Conservation (phyloP, 257 asterid species). For the Gentiana dahurica region DNA sequence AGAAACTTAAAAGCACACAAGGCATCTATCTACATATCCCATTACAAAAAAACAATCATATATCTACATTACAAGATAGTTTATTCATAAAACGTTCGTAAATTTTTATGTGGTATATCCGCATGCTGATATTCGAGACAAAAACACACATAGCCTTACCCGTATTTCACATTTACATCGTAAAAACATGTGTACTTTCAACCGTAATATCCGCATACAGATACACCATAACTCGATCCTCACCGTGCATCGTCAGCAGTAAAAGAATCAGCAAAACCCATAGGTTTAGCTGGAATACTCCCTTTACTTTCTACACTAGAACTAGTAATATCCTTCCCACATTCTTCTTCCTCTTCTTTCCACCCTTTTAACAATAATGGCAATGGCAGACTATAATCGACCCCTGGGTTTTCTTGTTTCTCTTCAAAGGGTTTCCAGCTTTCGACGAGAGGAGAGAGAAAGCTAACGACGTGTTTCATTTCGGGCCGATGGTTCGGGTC, state of each 20-base stretch:
- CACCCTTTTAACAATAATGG: conserved; percentile 58
- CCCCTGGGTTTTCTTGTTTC: conserved; percentile 21
- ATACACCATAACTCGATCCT: conserved; percentile 1
- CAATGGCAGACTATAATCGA: conserved; percentile 35
- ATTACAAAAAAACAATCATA: no score
- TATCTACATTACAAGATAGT: no score
- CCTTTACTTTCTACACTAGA: conserved; percentile 53
- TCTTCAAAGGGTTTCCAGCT: conserved; percentile 58
- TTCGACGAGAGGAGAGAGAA: conserved; percentile 38
- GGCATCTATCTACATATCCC: no score
- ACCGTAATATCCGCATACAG: no score
- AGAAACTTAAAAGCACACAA: no score
- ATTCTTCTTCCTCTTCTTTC: conserved; percentile 40
- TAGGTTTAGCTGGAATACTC: conserved; percentile 53
- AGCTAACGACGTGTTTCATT: conserved; percentile 63
- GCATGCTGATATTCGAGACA: no score
- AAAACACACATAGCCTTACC: no score
- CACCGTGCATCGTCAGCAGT: conserved; percentile 61
- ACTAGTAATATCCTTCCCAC: conserved; percentile 20
- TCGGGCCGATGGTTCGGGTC: conserved; percentile 73
- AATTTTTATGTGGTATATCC: no score
- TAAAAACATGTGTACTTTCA: no score
- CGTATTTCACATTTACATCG: no score
- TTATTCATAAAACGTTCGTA: no score
- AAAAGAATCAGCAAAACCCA: conserved; percentile 51